phyloP scores from a whole-genome alignment of 345 rosid genomes.

The Hevea brasiliensis region DNA sequence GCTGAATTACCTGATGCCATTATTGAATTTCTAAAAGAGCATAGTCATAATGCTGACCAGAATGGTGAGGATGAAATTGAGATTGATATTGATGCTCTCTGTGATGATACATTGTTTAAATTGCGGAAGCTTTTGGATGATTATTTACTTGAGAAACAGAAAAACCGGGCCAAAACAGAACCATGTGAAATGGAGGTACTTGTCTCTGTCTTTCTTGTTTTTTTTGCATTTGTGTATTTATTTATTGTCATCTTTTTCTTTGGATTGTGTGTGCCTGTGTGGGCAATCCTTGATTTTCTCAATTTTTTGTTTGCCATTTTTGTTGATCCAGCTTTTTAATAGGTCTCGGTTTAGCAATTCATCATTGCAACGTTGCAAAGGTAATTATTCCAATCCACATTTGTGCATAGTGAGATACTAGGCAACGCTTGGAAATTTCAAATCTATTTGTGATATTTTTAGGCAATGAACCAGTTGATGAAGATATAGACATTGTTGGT shows the following conservation, averaged over 20 bases:
- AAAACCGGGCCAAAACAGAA: constrained; percentile 49
- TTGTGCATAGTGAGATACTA: constrained; percentile 13
- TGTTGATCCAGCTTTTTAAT: constrained; percentile 52
- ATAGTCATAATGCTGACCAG: constrained; percentile 51
- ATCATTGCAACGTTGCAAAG: constrained; percentile 56
- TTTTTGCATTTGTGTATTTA: too few species aligned
- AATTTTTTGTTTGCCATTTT: constrained; percentile 19
- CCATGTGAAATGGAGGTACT: constrained; percentile 80
- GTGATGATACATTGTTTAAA: constrained; percentile 61
- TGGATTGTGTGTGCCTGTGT: constrained; percentile 9
- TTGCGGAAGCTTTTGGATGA: constrained; percentile 73
- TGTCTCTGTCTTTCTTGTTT: not conserved
- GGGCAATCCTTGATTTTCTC: constrained; percentile 4
- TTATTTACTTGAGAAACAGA: constrained; percentile 53
- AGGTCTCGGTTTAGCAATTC: constrained; percentile 70
- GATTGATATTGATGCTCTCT: constrained; percentile 74
- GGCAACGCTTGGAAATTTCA: constrained; percentile 19
- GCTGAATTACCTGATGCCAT: constrained; percentile 76
- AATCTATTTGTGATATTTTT: constrained; percentile 21
- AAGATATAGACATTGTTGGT: constrained; percentile 80
- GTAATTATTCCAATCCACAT: constrained; percentile 34
- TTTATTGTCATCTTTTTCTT: not conserved
- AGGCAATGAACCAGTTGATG: constrained; percentile 65
- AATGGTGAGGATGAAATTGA: constrained; percentile 75
- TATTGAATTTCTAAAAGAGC: constrained; percentile 67